Base-by-base conservation (phyloP, 192 early-diverging fungal species). In the Coemansia biformis region DNA sequence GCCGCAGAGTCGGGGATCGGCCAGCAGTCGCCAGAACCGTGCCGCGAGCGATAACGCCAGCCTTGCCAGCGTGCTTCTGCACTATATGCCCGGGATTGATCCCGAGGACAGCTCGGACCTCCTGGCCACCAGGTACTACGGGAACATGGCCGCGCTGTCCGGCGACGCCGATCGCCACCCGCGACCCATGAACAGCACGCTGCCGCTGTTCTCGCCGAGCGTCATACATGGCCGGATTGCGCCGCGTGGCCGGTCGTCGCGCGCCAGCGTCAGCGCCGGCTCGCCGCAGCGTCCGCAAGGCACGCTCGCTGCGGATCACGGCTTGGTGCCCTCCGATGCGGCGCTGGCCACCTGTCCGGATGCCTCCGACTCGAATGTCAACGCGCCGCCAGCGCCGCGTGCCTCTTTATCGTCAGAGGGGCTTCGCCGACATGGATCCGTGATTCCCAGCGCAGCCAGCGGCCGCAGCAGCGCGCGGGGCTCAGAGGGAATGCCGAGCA, bases 141-240 rank as follows among this genome's bases (percentile, higher is more conserved):
- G 63, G 30, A 73, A 73, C 31, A 73, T 66, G 63, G 46, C 48
- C 8, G 42, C 48, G 33, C 32, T 73, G 8, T 40, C 48, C 1
- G 47, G 54, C n/a, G 31, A 33, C 11, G 52, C 51, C 2, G 59
- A 66, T 29, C 48, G 70, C 43, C 38, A 28, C 26, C 70, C 63
- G 22, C 55, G 33, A 22, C 70, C 70, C 11, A 73, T 66, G 62
- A 73, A 73, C 47, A 73, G 70, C 47, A 73, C 70, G 17, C 22
- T 73, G 50, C 70, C 70, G 31, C 23, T 73, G 54, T 65, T 73
- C 34, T 73, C 70, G 12, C 63, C 59, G 14, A 73, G 70, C 58
- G 63, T 73, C 15, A 48, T 57, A 24, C 56, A 52, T 24, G 53
- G 53, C 21, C 42, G 57, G 5, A 32, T 58, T 15, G 21, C 45